Conservation (phyloP, 441 rosid species). For the Bocquillonia castaneifolia region DNA sequence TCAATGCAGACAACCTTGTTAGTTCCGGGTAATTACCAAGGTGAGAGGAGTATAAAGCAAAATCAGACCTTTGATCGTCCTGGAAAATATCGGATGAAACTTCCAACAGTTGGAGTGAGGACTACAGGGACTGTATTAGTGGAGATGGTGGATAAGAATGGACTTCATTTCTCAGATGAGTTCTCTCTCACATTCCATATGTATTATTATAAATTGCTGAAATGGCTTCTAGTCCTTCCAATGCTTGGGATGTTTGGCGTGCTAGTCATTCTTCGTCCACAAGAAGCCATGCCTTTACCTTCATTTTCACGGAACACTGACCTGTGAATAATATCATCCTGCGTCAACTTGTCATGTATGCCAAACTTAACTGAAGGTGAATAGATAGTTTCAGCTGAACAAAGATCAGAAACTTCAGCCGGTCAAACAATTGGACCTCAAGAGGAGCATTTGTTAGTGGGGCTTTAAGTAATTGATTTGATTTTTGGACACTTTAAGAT, state of each 20-base stretch:
- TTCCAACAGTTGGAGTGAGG: constrained; percentile 88
- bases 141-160: constrained; percentile 95
- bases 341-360: neutral
- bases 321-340: constrained; percentile 33
- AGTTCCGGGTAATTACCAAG: constrained; percentile 95
- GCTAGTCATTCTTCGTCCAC: constrained; percentile 86
- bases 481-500: constrained; percentile 20
- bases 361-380: constrained; percentile 16
- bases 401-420: constrained; percentile 1
- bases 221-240: constrained; percentile 96
- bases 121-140: constrained; percentile 87
- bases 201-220: constrained; percentile 91
- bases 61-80: constrained; percentile 59
- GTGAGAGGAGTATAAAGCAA: constrained; percentile 74
- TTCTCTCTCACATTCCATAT: constrained; percentile 96
- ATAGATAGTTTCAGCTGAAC: constrained; percentile 4
- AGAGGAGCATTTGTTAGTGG: neutral
- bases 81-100: constrained; percentile 72
- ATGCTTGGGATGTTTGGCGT: constrained; percentile 95
- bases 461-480: neutral
- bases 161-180: constrained; percentile 86
- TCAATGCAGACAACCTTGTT: constrained; percentile 69
- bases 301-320: constrained; percentile 90
- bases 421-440: neutral
- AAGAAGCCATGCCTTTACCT: constrained; percentile 85